phyloP scores from a whole-genome alignment of 2,329 filamentous ascomycete genomes.

The Aspergillus niger region DNA sequence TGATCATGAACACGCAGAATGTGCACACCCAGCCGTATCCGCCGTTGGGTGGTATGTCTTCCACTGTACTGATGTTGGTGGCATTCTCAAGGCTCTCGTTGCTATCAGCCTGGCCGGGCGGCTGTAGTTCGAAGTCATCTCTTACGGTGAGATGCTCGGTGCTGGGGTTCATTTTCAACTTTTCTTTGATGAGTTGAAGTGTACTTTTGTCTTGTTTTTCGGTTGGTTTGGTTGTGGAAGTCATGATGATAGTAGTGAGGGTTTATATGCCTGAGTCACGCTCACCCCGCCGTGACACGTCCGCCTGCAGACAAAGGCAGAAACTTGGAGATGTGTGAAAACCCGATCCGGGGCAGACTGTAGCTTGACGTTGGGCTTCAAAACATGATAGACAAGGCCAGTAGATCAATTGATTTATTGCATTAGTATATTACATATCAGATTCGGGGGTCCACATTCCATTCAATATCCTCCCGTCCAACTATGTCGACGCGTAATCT shows the following conservation, averaged over 20 bases:
- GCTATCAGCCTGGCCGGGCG: neutral
- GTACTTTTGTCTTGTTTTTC: too few relatives aligned
- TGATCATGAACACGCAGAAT: conserved; percentile 30
- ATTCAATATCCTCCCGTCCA: neutral
- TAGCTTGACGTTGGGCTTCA: too few relatives aligned
- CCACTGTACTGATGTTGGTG: conserved; percentile 10
- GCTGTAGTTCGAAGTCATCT: neutral
- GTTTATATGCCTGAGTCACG: too few relatives aligned
- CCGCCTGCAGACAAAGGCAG: too few relatives aligned
- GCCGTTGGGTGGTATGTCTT: conserved; percentile 24
- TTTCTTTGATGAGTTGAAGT: too few relatives aligned
- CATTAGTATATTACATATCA: neutral
- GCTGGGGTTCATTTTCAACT: neutral
- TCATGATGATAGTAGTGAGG: too few relatives aligned
- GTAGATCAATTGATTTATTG: neutral
- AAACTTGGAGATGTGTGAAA: too few relatives aligned
- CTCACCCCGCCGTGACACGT: too few relatives aligned
- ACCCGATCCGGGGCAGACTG: too few relatives aligned
- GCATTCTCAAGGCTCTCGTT: neutral
- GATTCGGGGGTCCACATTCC: neutral
- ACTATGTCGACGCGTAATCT: neutral
- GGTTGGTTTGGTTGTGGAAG: too few relatives aligned
- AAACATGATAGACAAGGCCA: too few relatives aligned
- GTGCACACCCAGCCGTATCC: conserved; percentile 37
- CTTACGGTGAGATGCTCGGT: neutral